Evolutionary conservation across 305 asterid species (phyloP).

Genomic region (Fraxinus dipetala): DNA sequence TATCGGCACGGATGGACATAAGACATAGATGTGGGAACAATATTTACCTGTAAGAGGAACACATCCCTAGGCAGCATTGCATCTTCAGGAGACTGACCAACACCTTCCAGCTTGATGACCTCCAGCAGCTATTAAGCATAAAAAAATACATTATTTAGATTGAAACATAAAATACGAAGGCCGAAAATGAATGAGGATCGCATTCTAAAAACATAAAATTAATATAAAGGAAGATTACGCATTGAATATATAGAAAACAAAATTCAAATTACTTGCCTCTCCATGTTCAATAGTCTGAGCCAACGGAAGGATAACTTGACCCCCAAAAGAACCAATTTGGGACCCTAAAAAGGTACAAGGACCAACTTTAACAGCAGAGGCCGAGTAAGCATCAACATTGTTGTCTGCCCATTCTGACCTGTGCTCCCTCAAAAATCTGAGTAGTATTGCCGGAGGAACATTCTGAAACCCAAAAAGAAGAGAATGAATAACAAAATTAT

Average conservation of each 20-base stretch:
- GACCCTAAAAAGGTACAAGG: conserved; percentile 43
- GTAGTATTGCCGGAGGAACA: conserved; percentile 83
- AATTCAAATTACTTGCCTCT: conserved; percentile 58
- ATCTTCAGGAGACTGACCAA: conserved; percentile 74
- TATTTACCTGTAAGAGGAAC: conserved; percentile 78
- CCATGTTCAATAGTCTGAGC: conserved; percentile 90
- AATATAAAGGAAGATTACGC: background rate
- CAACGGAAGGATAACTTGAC: conserved; percentile 87
- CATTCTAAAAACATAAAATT: background rate
- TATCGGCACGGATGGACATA: background rate
- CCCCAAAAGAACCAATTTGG: conserved; percentile 66
- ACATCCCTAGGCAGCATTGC: conserved; percentile 76
- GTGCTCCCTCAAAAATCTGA: conserved; percentile 80
- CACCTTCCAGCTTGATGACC: conserved; percentile 83
- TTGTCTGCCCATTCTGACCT: conserved; percentile 95
- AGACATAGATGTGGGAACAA: background rate
- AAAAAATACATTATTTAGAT: background rate
- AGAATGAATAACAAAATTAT: conserved; percentile 1
- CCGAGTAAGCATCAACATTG: conserved; percentile 73
- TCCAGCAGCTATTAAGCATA: conserved; percentile 64
- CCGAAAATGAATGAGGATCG: background rate
- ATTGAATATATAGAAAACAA: background rate
- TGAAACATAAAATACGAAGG: background rate
- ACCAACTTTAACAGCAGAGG: conserved; percentile 57
- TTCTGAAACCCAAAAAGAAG: conserved; percentile 42